Conservation (phyloP, 805 yeast genomes). For the Candida lessepsii region DNA sequence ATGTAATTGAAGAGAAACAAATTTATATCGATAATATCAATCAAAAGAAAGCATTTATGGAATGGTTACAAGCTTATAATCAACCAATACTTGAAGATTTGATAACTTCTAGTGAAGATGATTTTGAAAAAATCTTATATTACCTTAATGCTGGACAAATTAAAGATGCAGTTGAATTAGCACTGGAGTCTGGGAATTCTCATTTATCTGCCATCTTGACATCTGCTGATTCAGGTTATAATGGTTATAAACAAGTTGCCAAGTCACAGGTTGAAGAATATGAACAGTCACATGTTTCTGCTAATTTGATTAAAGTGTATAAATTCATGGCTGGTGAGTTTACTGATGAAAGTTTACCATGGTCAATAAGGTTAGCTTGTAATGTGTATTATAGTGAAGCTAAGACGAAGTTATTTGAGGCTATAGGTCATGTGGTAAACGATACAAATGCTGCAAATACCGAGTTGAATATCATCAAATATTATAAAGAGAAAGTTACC, state of each 20-base stretch:
- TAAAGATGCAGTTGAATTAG: conserved; percentile 57
- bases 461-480: conserved; percentile 22
- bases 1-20: conserved; percentile 9
- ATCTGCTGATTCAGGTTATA: conserved; percentile 68
- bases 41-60: conserved; percentile 43
- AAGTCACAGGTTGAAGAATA: conserved; percentile 63
- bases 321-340: conserved; percentile 57
- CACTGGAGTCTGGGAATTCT: conserved; percentile 58
- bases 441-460: conserved; percentile 13
- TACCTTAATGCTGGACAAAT: conserved; percentile 55
- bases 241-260: conserved; percentile 55
- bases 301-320: conserved; percentile 55
- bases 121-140: conserved; percentile 52
- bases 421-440: conserved; percentile 11
- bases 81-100: conserved; percentile 29
- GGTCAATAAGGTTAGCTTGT: conserved; percentile 64
- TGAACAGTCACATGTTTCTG: conserved; percentile 48
- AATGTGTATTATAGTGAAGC: conserved; percentile 61
- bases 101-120: conserved; percentile 28
- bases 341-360: conserved; percentile 43
- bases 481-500: conserved; percentile 12
- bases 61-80: conserved; percentile 57
- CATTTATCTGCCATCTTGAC: conserved; percentile 74
- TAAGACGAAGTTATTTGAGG: conserved; percentile 14
- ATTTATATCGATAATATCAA: neutral